These are phyloP conservation scores for Apophysomyces sp. DNA, from an alignment of 371 early-diverging fungal species.

Conservation along the genomic window DNA sequence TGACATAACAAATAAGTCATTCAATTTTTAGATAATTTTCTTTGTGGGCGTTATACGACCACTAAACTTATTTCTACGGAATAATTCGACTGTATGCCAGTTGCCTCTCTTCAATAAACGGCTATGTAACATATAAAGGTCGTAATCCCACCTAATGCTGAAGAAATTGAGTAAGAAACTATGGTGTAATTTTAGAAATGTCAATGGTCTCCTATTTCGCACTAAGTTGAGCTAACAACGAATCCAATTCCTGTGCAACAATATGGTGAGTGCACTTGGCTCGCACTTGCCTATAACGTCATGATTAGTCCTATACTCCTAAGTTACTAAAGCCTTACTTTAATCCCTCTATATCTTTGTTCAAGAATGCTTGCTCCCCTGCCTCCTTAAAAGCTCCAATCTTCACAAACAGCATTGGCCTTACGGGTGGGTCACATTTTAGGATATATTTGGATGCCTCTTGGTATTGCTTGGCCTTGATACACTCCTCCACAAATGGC, in stretches of 20 bases:
- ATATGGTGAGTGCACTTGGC: conserved; percentile 53
- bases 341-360: conserved; percentile 67
- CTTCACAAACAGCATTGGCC: conserved; percentile 72
- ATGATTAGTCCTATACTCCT: background rate
- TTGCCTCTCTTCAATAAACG: no score
- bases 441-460: conserved; percentile 82
- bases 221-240: conserved; percentile 50
- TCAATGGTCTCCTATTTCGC: conserved; percentile 26
- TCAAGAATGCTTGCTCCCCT: conserved; percentile 68
- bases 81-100: no score
- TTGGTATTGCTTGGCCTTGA: conserved; percentile 71
- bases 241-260: conserved; percentile 54
- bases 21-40: no score
- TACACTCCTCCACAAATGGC: conserved; percentile 85
- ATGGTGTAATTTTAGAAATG: no score
- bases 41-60: no score
- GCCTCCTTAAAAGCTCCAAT: conserved; percentile 81
- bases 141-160: no score
- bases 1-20: no score
- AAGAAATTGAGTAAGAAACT: no score
- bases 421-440: conserved; percentile 66
- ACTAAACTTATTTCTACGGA: no score
- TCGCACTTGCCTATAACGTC: conserved; percentile 43
- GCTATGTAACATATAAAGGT: no score
- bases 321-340: conserved; percentile 37